Evolutionary conservation across 495 filamentous ascomycete genomes (phyloP), one percentile per base, ranked within the genome.

Genomic region (Clohesyomyces aquaticus): DNA sequence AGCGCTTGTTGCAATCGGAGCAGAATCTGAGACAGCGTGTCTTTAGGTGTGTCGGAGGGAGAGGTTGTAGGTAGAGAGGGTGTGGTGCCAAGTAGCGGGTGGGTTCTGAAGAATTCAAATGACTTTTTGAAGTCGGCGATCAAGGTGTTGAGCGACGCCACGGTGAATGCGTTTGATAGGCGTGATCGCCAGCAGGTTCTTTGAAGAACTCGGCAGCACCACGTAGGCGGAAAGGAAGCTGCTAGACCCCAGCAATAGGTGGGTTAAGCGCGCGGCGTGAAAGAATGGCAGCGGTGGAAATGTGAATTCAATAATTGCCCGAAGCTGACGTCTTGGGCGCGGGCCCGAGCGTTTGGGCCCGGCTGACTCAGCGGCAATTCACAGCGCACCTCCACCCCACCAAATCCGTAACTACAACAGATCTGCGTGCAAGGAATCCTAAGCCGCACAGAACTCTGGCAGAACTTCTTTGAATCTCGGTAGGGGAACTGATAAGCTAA

Each of bases 111-210:
- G 53, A 65, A 65, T 29, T 28, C n/a, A 25, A 69, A 26, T 4
- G 61, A 60, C 61, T 69, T 65, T 27, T 65, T 69, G 14, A 69
- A 61, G 61, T 65, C 55, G 42, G 45, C 35, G 46, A 65, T 26
- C 35, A 65, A 45, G 26, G 12, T 38, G 29, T 62, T 57, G 21
- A 63, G 56, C 27, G 61, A 58, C 66, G 66, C 66, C 66, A 69
- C 61, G 61, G 56, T 69, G 66, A 45, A 61, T 42, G 27, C 26
- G 41, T 45, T 29, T 47, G 46, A 29, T 55, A 29, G 26, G 2
- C 28, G 21, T 21, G 57, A 23, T 22, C 26, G 25, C 19, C 25
- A 16, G 57, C 9, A 21, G 21, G 35, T 27, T 16, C n/a, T 41
- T 10, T 19, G n/a, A 4, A 4, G n/a, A 12, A 6, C n/a, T 35